Evolutionary conservation across 345 rosid genomes (phyloP), one percentile per base, ranked within the genome.

Genomic region (Firmiana major): DNA sequence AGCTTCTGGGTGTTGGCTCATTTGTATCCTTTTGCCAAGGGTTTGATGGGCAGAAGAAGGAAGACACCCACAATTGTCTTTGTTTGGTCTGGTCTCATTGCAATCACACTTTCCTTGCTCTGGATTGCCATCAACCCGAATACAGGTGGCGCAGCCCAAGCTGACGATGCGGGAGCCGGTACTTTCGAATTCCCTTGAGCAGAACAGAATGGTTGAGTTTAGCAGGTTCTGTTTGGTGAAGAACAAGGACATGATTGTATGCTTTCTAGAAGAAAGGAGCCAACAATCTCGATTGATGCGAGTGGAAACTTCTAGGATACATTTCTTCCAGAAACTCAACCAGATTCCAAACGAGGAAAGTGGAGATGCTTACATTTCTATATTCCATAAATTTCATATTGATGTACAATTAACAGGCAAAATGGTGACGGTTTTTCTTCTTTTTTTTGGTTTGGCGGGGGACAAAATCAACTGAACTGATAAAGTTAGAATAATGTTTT

Each of bases 1-100:
- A 91, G 97, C 83, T 91, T 91, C 66, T 96, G 99, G 99, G 99
- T 93, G 60, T 78, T 93, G 87, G 94, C 94, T 9, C 98, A 92
- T 87, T 77, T 96, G 75, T 93, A 93, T 77, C 99, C 99, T 11
- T 96, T 96, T 22, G 98, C 97, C 36, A 93, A 96, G 76, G 99
- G 99, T 24, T 73, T 93, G 83, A 96, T 92, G 98, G 97, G 99
- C n/a, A 83, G 94, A 76, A 87, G 98, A 74, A 85, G 94, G 19
- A 96, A 93, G 88, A 96, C 99, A 3, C 97, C 99, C 1, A 93
- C 99, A 0, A 91, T 93, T 11, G 98, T 96, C 42, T 90, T 88
- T 46, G 98, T 96, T 34, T 93, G 99, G 99, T 85, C 98, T 0
- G 99, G 97, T 58, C 90, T 96, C 63, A 93, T 96, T 31, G 97